Percentiles rank a stretch among this genome's conserved stretches.
Conservation (phyloP, 371 early-diverging fungal genomes). For the Hamiltosporidium tvaerminnensis region DNA sequence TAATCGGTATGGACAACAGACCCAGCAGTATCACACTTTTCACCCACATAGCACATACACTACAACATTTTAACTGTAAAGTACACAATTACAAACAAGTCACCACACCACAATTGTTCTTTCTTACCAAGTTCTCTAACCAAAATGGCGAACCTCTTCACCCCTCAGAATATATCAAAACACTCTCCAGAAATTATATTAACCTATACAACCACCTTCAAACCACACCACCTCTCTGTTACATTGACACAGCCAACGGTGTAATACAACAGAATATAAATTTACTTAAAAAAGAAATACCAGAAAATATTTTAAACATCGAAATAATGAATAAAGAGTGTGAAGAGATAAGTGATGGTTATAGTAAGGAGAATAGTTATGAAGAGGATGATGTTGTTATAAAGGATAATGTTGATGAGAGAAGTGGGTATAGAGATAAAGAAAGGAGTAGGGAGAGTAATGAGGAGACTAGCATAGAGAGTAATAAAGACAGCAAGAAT, state of each 20-base stretch:
- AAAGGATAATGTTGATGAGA: too few species aligned
- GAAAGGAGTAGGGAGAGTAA: constrained; percentile 46
- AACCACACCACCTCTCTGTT: not conserved
- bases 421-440: constrained; percentile 4
- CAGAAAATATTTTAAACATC: too few species aligned
- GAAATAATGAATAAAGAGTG: too few species aligned
- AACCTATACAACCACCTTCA: constrained; percentile 5
- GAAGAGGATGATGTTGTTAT: too few species aligned
- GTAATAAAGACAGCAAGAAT: constrained; percentile 28
- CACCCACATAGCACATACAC: constrained; percentile 21
- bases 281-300: not conserved
- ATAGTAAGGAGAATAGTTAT: constrained; percentile 49
- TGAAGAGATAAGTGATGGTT: constrained; percentile 42
- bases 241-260: constrained; percentile 34
- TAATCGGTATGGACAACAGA: constrained; percentile 47
- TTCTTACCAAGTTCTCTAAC: constrained; percentile 25
- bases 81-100: constrained; percentile 43
- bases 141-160: constrained; percentile 5
- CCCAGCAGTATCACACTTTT: constrained; percentile 27
- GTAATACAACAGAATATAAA: not conserved
- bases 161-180: constrained; percentile 14
- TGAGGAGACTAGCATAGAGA: constrained; percentile 45
- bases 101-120: constrained; percentile 30
- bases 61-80: constrained; percentile 13
- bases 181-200: constrained; percentile 4